phyloP scores from a whole-genome alignment of 2,329 filamentous ascomycete genomes.

The Aspergillus melleus region DNA sequence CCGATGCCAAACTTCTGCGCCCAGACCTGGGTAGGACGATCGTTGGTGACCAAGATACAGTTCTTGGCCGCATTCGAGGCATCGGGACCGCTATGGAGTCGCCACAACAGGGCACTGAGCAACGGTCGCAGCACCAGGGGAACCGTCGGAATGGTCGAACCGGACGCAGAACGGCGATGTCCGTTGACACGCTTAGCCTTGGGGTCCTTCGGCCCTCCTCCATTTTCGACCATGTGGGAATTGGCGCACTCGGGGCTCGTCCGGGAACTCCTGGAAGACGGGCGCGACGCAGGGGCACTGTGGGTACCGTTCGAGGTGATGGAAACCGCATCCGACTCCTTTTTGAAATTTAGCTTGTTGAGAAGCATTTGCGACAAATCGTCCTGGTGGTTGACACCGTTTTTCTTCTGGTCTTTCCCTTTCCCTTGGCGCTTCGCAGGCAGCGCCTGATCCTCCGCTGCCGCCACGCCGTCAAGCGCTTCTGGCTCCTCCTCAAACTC shows the following conservation, averaged over 20 bases:
- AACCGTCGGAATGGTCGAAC: constrained; percentile 38
- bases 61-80: constrained; percentile 35
- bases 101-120: constrained; percentile 48
- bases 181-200: constrained; percentile 23
- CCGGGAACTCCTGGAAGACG: constrained; percentile 46
- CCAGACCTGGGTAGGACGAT: constrained; percentile 44
- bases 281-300: constrained; percentile 44
- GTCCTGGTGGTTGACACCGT: constrained; percentile 25
- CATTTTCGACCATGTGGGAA: constrained; percentile 26
- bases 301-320: constrained; percentile 43
- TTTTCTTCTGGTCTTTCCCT: constrained; percentile 23
- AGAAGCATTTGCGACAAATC: constrained; percentile 50
- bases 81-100: constrained; percentile 39
- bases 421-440: constrained; percentile 22
- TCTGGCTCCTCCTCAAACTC: constrained; percentile 45
- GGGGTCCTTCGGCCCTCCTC: constrained; percentile 20
- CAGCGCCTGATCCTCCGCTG: constrained; percentile 17
- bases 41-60: constrained; percentile 47
- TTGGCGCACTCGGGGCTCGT: constrained; percentile 45
- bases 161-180: constrained; percentile 35
- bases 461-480: constrained; percentile 16
- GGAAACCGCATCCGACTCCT: constrained; percentile 40
- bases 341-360: constrained; percentile 50
- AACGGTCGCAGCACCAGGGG: constrained; percentile 43
- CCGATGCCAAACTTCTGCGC: constrained; percentile 50